Evolutionary conservation across 495 filamentous ascomycete species (phyloP).

Genomic region (Penicillium subrubescens): DNA sequence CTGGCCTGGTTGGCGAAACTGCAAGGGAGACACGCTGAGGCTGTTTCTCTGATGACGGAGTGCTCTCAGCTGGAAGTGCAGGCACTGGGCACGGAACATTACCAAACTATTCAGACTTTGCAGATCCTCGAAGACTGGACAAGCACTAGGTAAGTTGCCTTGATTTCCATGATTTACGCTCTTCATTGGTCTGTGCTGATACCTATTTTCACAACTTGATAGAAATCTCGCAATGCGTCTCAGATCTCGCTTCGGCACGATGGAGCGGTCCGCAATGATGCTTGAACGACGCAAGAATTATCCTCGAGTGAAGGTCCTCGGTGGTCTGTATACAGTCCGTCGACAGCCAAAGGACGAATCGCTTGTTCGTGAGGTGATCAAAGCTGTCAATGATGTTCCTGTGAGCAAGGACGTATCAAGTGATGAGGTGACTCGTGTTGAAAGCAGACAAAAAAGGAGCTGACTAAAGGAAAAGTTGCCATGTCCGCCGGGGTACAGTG

Average conservation of each 20-base stretch:
- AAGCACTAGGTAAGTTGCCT: not conserved
- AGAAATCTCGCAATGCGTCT: not conserved
- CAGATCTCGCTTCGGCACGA: not conserved
- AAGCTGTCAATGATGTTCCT: not conserved
- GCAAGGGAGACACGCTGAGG: not conserved
- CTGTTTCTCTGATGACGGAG: slow-evolving; percentile 2
- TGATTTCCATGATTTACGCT: not conserved
- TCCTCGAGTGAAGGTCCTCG: slow-evolving; percentile 2
- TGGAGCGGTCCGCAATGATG: not conserved
- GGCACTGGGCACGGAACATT: not conserved
- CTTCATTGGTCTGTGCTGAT: not conserved
- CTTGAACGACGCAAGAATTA: not conserved
- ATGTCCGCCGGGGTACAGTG: not conserved
- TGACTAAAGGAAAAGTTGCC: not conserved
- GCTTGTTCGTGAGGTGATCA: slow-evolving; percentile 6
- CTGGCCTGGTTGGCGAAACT: slow-evolving; percentile 1
- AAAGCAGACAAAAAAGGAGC: not conserved
- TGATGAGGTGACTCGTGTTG: not conserved
- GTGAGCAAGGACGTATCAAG: not conserved
- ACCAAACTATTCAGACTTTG: not conserved
- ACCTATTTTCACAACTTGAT: no score
- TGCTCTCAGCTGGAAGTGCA: not conserved
- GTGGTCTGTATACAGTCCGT: slow-evolving; percentile 7
- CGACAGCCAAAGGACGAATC: slow-evolving; percentile 3
- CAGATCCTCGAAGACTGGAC: slow-evolving; percentile 1